Base-by-base conservation (phyloP, 2,329 filamentous ascomycete species). In the Zopfia rhizophila region DNA sequence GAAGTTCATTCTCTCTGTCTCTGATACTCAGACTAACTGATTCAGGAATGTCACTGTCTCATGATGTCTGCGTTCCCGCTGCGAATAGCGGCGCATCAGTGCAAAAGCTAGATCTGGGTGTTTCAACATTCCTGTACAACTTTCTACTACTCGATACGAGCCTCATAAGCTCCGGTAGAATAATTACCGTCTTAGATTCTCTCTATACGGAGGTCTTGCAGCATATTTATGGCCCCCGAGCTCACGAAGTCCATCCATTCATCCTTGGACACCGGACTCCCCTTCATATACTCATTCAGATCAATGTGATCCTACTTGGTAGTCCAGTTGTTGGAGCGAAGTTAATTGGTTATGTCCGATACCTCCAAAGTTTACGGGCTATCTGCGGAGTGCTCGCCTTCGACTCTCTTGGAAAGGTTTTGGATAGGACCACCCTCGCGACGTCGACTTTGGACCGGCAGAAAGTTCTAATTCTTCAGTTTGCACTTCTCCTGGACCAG, bases 401-500 rank as follows among this genome's bases (percentile, higher is more conserved):
- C 18, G 41, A 46, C 33, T 45, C 21, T 21, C 46, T 53, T 10
- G 38, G 27, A 19, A 49, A 37, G 38, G 41, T 41, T 5, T 27
- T 53, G 4, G 38, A 50, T 16, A 30, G 50, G 12, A 38, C 38
- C n/a, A 32, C 24, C 6, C 24, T 43, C 22, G 38, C 32, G 5
- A 21, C 8, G 6, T 46, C 50, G 21, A 43, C 17, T 19, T 14
- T 12, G 12, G 29, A 10, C 11, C 40, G 50, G 14, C 37, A 50
- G 33, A 13, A 11, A 25, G 41, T 46, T 38, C 17, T 53, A 23
- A 47, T 50, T 8, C 12, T 53, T 10, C 41, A 50, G 25, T 29
- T 28, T 37, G 31, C 45, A 12, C 31, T 53, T 7, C 38, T 53
- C 10, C 42, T 53, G 4, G 50, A 53, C 21, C 50, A 50, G 19